phyloP scores from a whole-genome alignment of 2,329 filamentous ascomycete species.

The Trichoderma sp. region DNA sequence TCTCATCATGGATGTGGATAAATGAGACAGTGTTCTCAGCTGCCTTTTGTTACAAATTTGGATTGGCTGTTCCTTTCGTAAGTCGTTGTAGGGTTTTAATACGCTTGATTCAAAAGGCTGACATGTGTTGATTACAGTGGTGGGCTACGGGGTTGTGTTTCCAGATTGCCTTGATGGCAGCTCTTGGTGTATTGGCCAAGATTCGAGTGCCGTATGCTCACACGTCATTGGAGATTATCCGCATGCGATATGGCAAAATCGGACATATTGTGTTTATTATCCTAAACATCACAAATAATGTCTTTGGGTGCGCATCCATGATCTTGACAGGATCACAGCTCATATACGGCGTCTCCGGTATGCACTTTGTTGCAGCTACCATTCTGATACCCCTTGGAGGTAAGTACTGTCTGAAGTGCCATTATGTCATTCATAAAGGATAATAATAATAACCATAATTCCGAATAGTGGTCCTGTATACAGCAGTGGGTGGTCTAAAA shows the following conservation, averaged over 20 bases:
- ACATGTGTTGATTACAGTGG: not conserved
- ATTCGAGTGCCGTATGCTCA: slow-evolving; percentile 16
- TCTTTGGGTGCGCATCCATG: slow-evolving; percentile 16
- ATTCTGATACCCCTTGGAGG: slow-evolving; percentile 17
- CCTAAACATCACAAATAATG: slow-evolving; percentile 13
- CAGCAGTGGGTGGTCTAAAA: slow-evolving; percentile 11
- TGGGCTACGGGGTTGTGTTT: slow-evolving; percentile 15
- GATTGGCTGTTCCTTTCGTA: slow-evolving; percentile 15
- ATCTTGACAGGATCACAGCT: slow-evolving; percentile 15
- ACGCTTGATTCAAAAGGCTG: not conserved
- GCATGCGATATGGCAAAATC: slow-evolving; percentile 16
- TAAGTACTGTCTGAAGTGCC: not conserved
- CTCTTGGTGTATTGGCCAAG: slow-evolving; percentile 12
- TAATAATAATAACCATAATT: not conserved
- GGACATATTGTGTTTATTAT: slow-evolving; percentile 13
- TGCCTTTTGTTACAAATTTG: slow-evolving; percentile 16
- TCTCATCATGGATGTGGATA: slow-evolving; percentile 18
- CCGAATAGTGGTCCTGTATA: slow-evolving; percentile 1
- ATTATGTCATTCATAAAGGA: not conserved
- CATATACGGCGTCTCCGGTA: slow-evolving; percentile 11
- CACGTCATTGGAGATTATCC: slow-evolving; percentile 16
- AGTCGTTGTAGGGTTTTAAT: not conserved
- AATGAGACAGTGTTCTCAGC: slow-evolving; percentile 15
- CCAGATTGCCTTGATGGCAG: slow-evolving; percentile 16
- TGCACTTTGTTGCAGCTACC: slow-evolving; percentile 17